Conservation (phyloP, 75 land plant species). For the Gnetum montanum region DNA sequence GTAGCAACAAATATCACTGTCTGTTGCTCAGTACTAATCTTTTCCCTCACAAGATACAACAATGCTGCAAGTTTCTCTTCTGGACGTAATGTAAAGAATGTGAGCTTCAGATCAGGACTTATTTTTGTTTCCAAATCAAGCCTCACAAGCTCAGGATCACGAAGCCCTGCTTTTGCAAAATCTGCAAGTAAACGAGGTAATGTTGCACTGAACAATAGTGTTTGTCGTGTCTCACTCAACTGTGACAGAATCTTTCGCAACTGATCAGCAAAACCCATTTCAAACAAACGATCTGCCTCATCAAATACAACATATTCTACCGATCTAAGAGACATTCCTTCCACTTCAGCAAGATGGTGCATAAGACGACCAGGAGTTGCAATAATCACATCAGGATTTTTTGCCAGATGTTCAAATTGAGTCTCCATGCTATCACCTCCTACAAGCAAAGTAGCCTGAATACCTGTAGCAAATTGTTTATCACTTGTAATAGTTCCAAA, state of each 20-base stretch:
- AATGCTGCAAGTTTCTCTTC: constrained; percentile 89
- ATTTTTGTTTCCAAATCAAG: constrained; percentile 88
- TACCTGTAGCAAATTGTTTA: constrained; percentile 44
- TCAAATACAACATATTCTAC: constrained; percentile 98
- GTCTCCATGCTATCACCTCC: constrained; percentile 99
- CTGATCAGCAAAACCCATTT: constrained; percentile 97
- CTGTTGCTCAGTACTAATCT: constrained; percentile 77
- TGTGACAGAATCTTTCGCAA: constrained; percentile 74
- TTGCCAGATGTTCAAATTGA: constrained; percentile 87
- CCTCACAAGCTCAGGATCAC: constrained; percentile 86
- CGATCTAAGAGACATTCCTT: constrained; percentile 82
- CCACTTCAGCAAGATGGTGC: constrained; percentile 96
- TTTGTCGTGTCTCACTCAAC: constrained; percentile 78
- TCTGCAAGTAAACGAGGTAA: constrained; percentile 91
- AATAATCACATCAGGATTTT: constrained; percentile 86
- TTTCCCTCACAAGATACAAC: constrained; percentile 72
- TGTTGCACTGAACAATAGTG: constrained; percentile 96
- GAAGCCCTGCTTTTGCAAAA: constrained; percentile 92
- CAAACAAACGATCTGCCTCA: constrained; percentile 95
- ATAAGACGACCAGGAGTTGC: constrained; percentile 99
- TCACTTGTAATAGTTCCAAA: too few species aligned
- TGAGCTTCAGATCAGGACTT: constrained; percentile 76
- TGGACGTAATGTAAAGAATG: constrained; percentile 77
- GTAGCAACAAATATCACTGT: constrained; percentile 91
- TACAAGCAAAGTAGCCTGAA: constrained; percentile 64